Percentiles rank a stretch among this genome's conserved stretches.
phyloP scores from a whole-genome alignment of 2,329 filamentous ascomycete genomes.

The Arthrobotrys sinensis region DNA sequence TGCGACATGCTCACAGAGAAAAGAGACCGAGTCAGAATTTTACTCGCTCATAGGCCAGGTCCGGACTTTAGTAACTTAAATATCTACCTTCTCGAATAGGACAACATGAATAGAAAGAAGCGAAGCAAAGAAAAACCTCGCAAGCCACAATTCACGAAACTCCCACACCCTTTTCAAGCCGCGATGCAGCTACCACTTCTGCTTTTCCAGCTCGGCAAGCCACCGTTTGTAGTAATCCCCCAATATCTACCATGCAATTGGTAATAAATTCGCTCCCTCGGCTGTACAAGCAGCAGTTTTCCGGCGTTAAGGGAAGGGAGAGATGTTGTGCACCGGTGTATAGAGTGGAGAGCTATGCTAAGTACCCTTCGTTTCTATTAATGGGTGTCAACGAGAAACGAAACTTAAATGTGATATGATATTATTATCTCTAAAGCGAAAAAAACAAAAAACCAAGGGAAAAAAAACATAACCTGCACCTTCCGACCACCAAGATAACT shows the following conservation, averaged over 20 bases:
- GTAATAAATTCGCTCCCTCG: slow-evolving; percentile 36
- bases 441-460: slow-evolving; percentile 1
- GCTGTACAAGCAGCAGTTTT: slow-evolving; percentile 28
- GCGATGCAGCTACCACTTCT: slow-evolving; percentile 18
- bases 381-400: slow-evolving; percentile 15
- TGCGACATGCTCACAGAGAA: slow-evolving; percentile 12
- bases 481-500: slow-evolving; percentile 11
- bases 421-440: slow-evolving; percentile 19
- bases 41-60: neutral
- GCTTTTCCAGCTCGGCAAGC: slow-evolving; percentile 40
- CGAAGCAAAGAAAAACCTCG: neutral
- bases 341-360: slow-evolving; percentile 12
- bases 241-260: slow-evolving; percentile 39
- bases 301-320: slow-evolving; percentile 25
- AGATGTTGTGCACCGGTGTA: neutral
- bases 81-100: slow-evolving; percentile 25
- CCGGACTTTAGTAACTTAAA: slow-evolving; percentile 14
- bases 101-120: slow-evolving; percentile 5
- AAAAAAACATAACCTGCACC: slow-evolving; percentile 21
- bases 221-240: slow-evolving; percentile 9
- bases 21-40: slow-evolving; percentile 8
- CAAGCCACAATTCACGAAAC: slow-evolving; percentile 27
- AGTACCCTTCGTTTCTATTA: slow-evolving; percentile 25
- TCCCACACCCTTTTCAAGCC: slow-evolving; percentile 8
- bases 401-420: slow-evolving; percentile 34